Percentiles rank a stretch among this genome's conserved stretches.
Conservation (phyloP, 2,329 filamentous ascomycete species). For the Ascochyta rabiei region DNA sequence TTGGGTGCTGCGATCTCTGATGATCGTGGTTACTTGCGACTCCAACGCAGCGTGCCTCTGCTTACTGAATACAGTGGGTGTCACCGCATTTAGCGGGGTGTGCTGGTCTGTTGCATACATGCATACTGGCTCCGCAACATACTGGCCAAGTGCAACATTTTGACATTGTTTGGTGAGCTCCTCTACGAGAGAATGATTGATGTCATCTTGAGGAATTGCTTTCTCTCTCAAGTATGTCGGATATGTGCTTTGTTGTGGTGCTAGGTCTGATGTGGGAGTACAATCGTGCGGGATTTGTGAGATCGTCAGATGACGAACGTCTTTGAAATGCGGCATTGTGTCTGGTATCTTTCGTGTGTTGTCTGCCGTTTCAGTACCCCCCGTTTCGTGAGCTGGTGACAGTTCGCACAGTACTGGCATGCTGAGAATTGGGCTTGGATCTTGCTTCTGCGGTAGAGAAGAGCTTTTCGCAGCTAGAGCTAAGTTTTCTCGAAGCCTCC, state of each 20-base stretch:
- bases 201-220: background rate
- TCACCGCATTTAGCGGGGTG: background rate
- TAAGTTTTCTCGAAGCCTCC: slow-evolving; percentile 31
- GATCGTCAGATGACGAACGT: too few relatives aligned
- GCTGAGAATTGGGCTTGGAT: too few relatives aligned
- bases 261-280: too few relatives aligned
- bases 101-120: background rate
- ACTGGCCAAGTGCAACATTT: background rate
- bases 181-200: background rate
- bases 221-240: background rate
- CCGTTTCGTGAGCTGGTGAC: too few relatives aligned
- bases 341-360: too few relatives aligned
- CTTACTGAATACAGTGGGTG: background rate
- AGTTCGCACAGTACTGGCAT: background rate
- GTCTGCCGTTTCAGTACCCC: too few relatives aligned
- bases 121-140: background rate
- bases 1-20: background rate
- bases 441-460: background rate
- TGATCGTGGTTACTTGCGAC: background rate
- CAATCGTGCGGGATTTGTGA: too few relatives aligned
- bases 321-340: too few relatives aligned
- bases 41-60: background rate
- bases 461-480: slow-evolving; percentile 1
- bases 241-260: background rate
- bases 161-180: background rate